Percentiles rank a stretch among this genome's conserved stretches.
Conservation (phyloP, 192 early-diverging fungal species). For the Entomortierella parvispora region DNA sequence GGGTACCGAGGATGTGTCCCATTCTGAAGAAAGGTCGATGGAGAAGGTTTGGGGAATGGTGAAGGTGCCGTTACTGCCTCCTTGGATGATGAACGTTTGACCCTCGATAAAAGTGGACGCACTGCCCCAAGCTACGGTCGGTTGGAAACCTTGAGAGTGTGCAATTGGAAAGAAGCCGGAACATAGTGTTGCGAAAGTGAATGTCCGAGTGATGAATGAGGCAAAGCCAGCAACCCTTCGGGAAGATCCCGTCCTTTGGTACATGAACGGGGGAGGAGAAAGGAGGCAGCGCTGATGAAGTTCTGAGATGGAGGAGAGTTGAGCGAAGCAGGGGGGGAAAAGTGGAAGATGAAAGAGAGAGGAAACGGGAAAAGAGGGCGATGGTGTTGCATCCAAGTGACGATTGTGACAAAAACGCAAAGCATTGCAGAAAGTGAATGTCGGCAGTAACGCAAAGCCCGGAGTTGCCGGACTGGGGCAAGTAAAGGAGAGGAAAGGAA, state of each 20-base stretch:
- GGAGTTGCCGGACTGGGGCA: too few relatives aligned
- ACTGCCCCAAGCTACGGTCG: constrained; percentile 4
- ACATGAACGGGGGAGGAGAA: neutral
- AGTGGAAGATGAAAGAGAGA: neutral
- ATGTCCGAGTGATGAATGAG: too few relatives aligned
- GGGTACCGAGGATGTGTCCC: constrained; percentile 2
- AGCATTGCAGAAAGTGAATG: neutral
- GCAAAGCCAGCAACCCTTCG: too few relatives aligned
- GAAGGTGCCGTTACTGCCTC: constrained; percentile 6
- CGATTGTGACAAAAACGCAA: neutral
- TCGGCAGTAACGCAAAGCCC: neutral
- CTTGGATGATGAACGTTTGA: constrained; percentile 7
- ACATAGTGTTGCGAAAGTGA: too few relatives aligned
- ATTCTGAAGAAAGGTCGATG: constrained; percentile 12
- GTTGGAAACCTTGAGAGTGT: neutral
- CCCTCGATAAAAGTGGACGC: constrained; percentile 13
- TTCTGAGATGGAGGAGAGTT: neutral
- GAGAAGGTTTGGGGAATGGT: constrained; percentile 10
- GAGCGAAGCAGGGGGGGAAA: neutral
- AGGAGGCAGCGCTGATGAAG: neutral
- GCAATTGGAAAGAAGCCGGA: neutral
- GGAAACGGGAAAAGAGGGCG: neutral
- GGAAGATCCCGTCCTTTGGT: neutral
- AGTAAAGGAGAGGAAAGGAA: too few relatives aligned
- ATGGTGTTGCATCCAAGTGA: neutral